Evolutionary conservation across 1,139 yeast species (phyloP).

Genomic region (Saccharomycopsis hybrid): DNA sequence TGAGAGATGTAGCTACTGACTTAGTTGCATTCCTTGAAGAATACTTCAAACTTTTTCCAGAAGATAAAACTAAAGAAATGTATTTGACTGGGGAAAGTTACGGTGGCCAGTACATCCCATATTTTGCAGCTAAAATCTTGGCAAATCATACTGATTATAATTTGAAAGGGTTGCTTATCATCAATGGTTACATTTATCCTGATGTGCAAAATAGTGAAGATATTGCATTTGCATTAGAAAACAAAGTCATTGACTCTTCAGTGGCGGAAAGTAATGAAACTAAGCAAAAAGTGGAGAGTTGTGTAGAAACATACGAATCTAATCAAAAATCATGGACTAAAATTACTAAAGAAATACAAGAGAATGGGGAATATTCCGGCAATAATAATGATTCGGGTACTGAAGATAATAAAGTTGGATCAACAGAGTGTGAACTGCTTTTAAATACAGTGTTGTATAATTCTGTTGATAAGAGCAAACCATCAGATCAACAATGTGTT

Average conservation of each 20-base stretch:
- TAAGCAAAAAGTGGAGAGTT: not conserved
- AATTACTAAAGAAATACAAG: constrained; percentile 21
- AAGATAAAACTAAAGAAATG: constrained; percentile 48
- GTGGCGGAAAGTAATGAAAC: not conserved
- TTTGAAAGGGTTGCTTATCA: constrained; percentile 56
- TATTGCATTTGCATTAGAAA: constrained; percentile 60
- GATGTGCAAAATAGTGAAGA: constrained; percentile 72
- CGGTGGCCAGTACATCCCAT: constrained; percentile 84
- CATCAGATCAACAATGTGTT: constrained; percentile 37
- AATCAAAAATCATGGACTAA: constrained; percentile 3
- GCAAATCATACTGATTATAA: constrained; percentile 32
- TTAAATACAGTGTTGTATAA: constrained; percentile 15
- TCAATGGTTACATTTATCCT: constrained; percentile 82
- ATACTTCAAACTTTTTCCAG: constrained; percentile 59
- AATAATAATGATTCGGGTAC: constrained; percentile 5
- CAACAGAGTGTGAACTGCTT: constrained; percentile 22
- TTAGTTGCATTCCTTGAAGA: constrained; percentile 50
- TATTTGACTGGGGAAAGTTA: constrained; percentile 77
- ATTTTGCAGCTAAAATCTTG: constrained; percentile 52
- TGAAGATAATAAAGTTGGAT: constrained; percentile 13
- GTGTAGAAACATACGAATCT: constrained; percentile 1
- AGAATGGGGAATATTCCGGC: constrained; percentile 19
- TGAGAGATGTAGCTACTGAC: constrained; percentile 36
- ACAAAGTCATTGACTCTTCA: constrained; percentile 44
- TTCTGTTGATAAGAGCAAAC: constrained; percentile 1